These are phyloP conservation scores for Ceratocystis papillata DNA, from an alignment of 2,329 filamentous ascomycete species.

Conservation along the genomic window DNA sequence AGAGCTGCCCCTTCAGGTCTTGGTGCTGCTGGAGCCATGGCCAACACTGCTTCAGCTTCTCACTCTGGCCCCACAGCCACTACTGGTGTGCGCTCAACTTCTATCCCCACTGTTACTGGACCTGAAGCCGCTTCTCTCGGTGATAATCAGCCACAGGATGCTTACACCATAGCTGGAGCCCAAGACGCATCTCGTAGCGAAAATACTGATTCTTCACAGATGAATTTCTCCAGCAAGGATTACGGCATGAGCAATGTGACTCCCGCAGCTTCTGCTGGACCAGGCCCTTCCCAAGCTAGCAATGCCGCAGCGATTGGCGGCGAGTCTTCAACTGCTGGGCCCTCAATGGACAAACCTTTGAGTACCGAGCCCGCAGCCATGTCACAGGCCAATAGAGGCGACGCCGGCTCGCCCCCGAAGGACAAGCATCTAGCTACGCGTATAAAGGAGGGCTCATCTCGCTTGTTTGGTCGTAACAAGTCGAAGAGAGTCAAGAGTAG, in stretches of 20 bases:
- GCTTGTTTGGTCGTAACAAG: conserved; percentile 16
- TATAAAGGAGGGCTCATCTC: conserved; percentile 18
- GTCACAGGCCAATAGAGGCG: conserved; percentile 5
- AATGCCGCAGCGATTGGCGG: background rate
- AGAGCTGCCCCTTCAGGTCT: background rate
- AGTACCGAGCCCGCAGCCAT: background rate
- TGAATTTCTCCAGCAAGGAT: conserved; percentile 9
- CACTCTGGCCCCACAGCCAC: conserved; percentile 15
- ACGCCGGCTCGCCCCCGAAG: background rate
- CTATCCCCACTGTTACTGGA: conserved; percentile 18
- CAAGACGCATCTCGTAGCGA: conserved; percentile 8
- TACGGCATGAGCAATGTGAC: conserved; percentile 15
- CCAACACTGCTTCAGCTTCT: background rate
- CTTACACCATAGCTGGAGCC: conserved; percentile 17
- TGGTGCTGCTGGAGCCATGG: conserved; percentile 3
- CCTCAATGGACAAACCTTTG: background rate
- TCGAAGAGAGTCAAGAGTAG: conserved; percentile 12
- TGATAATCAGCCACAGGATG: background rate
- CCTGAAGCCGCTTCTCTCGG: background rate
- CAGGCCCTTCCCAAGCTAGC: background rate
- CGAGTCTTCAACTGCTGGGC: background rate
- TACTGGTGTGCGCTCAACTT: conserved; percentile 17
- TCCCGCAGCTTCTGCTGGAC: background rate
- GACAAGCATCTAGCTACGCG: conserved; percentile 15
- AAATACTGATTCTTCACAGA: conserved; percentile 11